Base-by-base conservation (phyloP, 106 monocot genomes). In the Xerophyta viscosa region DNA sequence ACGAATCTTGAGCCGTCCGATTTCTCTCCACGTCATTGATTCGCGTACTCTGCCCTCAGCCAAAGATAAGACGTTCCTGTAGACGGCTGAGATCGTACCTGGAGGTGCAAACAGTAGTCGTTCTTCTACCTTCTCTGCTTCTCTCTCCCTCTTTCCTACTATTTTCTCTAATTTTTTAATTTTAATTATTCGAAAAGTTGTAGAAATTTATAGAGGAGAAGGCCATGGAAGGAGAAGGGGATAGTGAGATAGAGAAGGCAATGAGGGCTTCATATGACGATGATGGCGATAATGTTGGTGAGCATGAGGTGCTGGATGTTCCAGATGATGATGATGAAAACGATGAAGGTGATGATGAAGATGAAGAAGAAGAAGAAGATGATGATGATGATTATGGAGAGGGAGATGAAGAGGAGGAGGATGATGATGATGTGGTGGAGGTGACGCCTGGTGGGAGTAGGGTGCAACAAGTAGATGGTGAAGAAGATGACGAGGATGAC, bases 1-100 rank as follows among this genome's bases (percentile, higher is more conserved):
- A 1, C 28, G 15, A 18, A 5, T 27, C 29, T 17, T 29, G 24
- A 52, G 14, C 27, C 52, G 27, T 52, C 28, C 13, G 52, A 52
- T 52, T n/a, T 1, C 0, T 3, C 15, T 52, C 52, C 28, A 52
- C 27, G 52, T 52, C 52, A 52, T 52, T 15, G 29, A 52, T 52
- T 29, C 52, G 52, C 17, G 52, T 4, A 27, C 2, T 30, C 14
- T 3, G n/a, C 4, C 19, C 52, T 29, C 13, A 27, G 5, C 14
- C 25, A 52, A n/a, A n/a, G n/a, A n/a, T n/a, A n/a, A n/a, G n/a
- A n/a, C n/a, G n/a, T n/a, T n/a, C n/a, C n/a, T n/a, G n/a, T n/a
- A n/a, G n/a, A 52, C 52, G 52, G 52, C 28, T 29, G 6, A 29
- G 52, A 52, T 52, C 29, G 13, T 52, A n/a, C 12, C 27, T 52